Base-by-base conservation (phyloP, 1,284 basidiomycete species). In the Cryptococcus maquisensis region DNA sequence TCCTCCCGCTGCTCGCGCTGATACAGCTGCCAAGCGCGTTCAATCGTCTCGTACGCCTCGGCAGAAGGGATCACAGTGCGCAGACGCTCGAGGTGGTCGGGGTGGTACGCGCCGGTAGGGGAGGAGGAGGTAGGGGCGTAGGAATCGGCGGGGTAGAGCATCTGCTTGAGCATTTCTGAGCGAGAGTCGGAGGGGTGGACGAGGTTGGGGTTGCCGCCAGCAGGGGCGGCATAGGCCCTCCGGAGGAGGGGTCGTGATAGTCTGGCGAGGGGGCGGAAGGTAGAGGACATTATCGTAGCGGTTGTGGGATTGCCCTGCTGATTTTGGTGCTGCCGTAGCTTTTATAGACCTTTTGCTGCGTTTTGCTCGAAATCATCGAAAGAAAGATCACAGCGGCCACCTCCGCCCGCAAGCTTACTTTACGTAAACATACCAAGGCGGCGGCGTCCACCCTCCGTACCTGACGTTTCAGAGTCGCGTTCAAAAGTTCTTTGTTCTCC, bases 1-100 rank as follows among this genome's bases (percentile, higher is more conserved):
- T 79, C 77, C 71, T 87, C 84, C 46, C 91, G 82, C 54, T 84
- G 65, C 65, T 88, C 84, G 36, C 91, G 82, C 65, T 85, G 82
- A 77, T 88, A 85, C 20, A 98, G 81, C 52, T 86, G 78, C 88
- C 88, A 98, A 3, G 94, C 94, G 38, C 94, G 85, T 62, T 89
- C 88, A 60, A 98, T 92, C 7, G 93, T 98, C 64, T 91, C 85
- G 78, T 98, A 91, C 0, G 90, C 90, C 75, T 97, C 92, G 13
- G 81, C 83, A 4, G 85, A 87, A 13, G 88, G 88, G 53, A 93
- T 84, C 10, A 88, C 87, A 51, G 81, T 81, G 61, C 86, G 83
- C 16, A 94, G 77, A 82, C 87, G 57, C 77, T 81, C 52, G 78
- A 83, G 37, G 86, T 66, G 84, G 68, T 90, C 84, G 28, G 84